Base-by-base conservation (phyloP, 257 asterid species). In the Rauvolfia tetraphylla region DNA sequence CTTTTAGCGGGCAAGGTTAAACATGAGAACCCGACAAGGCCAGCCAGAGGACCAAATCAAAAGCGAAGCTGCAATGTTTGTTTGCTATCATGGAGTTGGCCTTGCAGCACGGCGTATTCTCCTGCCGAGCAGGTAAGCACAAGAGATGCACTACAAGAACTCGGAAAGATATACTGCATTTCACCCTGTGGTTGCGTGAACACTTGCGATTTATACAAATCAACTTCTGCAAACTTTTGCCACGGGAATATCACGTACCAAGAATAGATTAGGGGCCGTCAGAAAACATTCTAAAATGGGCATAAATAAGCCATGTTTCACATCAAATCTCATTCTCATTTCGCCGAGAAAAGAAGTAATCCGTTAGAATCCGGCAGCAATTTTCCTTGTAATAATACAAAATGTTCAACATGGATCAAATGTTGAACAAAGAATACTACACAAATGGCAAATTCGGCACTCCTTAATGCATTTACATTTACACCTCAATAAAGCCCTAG, bases 61-160 rank as follows among this genome's bases (percentile, higher is more conserved):
- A 49, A n/a, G 7, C 8, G n/a, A 75, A 17, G 56, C 41, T 75
- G 13, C 61, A 66, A 17, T 65, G 54, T 23, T 31, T 51, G 3
- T 6, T 17, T 5, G 39, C 56, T 2, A 9, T 31, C 67, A 66
- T 75, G 67, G 31, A 49, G 41, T 75, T 75, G 73, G 73, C 73
- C 17, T 5, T 63, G 33, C 33, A 29, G 79, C 59, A 46, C 53
- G 3, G 18, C 44, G 12, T 66, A 48, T 38, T 65, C 73, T 13
- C 73, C 73, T 7, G 65, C 65, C 41, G n/a, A 75, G 65, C 36
- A 73, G 33, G 20, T 34, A 2, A 18, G 34, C n/a, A 10, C 10
- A 7, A 23, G 7, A 3, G 23, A 34, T 34, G 73, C 46, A 23
- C 8, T 41, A 4, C 44, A 41, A 41, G 44, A 6, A 1, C 62